Conservation (phyloP, 2,329 filamentous ascomycete species). For the Aureobasidium sp. region DNA sequence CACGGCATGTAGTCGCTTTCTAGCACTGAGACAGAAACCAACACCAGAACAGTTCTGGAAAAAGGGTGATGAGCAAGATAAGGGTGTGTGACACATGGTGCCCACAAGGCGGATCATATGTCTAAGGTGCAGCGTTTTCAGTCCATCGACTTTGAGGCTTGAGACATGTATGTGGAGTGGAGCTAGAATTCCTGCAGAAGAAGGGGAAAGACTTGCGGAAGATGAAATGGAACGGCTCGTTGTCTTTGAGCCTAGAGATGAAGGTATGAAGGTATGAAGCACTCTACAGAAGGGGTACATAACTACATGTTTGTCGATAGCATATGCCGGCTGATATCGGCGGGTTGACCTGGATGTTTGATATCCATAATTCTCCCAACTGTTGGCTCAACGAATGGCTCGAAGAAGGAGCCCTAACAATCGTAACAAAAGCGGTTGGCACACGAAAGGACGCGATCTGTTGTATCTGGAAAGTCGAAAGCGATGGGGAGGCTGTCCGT, state of each 20-base stretch:
- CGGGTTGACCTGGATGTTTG: not conserved
- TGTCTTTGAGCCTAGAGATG: too few relatives aligned
- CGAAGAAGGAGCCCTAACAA: not conserved
- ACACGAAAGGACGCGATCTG: not conserved
- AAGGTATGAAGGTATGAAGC: too few relatives aligned
- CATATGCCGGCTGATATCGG: not conserved
- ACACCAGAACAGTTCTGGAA: slow-evolving; percentile 1
- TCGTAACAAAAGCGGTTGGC: not conserved
- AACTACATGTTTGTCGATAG: not conserved
- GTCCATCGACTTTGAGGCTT: not conserved
- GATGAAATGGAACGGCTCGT: not conserved
- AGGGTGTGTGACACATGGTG: not conserved
- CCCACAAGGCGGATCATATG: not conserved
- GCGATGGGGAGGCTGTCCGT: not conserved
- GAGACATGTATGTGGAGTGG: not conserved
- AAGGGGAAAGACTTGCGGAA: not conserved
- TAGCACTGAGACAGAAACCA: not conserved
- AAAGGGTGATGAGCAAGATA: not conserved
- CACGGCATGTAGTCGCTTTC: not conserved
- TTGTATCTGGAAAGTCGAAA: not conserved
- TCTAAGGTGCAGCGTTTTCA: slow-evolving; percentile 2
- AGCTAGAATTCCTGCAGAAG: not conserved
- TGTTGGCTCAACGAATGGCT: not conserved
- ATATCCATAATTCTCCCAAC: not conserved
- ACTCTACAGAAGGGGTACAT: too few relatives aligned